Evolutionary conservation across 2,329 filamentous ascomycete genomes (phyloP).

Genomic region (Ophiostoma perfectum): DNA sequence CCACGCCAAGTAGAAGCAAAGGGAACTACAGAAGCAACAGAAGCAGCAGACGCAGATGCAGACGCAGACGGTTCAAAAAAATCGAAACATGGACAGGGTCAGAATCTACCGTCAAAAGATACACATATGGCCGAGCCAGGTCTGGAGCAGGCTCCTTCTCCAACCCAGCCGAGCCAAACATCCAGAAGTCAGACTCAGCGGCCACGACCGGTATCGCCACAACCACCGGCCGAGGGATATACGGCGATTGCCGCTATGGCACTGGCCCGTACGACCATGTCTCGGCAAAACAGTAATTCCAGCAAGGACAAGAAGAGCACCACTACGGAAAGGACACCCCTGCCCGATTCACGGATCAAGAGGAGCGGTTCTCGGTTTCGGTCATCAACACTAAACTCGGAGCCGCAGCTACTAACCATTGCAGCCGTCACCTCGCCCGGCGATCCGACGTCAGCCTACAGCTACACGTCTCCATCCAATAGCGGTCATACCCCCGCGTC

Average conservation of each 20-base stretch:
- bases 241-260: not conserved
- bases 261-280: not conserved
- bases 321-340: not conserved
- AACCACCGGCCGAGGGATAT: not conserved
- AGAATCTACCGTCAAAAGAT: no score
- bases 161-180: no score
- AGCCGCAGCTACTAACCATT: not conserved
- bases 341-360: not conserved
- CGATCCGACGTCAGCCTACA: not conserved
- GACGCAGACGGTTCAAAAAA: no score
- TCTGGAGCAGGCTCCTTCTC: no score
- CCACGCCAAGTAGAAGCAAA: not conserved
- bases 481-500: not conserved
- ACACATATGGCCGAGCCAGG: no score
- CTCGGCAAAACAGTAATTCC: not conserved
- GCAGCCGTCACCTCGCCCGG: not conserved
- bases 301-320: not conserved
- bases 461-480: not conserved
- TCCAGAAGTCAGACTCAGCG: no score
- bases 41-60: not conserved
- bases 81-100: no score
- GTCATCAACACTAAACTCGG: not conserved
- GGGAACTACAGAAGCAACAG: not conserved
- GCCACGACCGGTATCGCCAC: no score
- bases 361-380: not conserved